phyloP scores from a whole-genome alignment of 306 rosid species.

The Cyamopsis tetragonoloba region DNA sequence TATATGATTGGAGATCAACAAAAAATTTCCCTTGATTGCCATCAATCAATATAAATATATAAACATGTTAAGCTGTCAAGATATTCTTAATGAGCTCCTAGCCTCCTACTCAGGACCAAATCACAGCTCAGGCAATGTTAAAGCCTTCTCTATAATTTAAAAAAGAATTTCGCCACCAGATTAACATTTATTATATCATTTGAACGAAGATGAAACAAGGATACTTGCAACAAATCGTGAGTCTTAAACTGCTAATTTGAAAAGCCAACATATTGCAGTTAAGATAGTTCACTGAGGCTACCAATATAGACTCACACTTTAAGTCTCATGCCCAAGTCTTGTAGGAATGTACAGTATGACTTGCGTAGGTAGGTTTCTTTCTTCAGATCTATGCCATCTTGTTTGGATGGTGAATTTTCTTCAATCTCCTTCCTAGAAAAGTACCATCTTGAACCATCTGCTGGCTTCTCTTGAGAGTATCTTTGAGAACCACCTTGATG shows the following conservation, averaged over 20 bases:
- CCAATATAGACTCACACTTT: constrained; percentile 75
- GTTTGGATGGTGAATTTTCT: constrained; percentile 84
- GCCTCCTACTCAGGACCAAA: not conserved
- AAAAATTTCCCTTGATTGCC: not conserved
- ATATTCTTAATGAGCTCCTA: not conserved
- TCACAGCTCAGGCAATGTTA: constrained; percentile 5
- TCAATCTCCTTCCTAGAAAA: constrained; percentile 86
- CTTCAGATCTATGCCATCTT: constrained; percentile 84
- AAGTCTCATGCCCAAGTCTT: constrained; percentile 94
- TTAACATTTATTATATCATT: not conserved
- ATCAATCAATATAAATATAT: not conserved
- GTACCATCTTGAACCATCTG: constrained; percentile 71
- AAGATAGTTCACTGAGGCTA: constrained; percentile 3
- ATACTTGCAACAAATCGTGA: not conserved
- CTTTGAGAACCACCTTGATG: constrained; percentile 36
- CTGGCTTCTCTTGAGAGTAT: constrained; percentile 38
- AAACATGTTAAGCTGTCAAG: constrained; percentile 1
- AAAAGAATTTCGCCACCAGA: not conserved
- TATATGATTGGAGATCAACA: not conserved
- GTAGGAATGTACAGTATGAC: constrained; percentile 89
- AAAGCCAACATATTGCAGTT: not conserved
- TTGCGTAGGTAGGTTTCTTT: constrained; percentile 91
- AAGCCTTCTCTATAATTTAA: not conserved
- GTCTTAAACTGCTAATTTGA: not conserved
- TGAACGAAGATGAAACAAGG: constrained; percentile 3